Percentiles rank a stretch among this genome's conserved stretches.
Evolutionary conservation across 179 eudicot species (phyloP).

Genomic region (Dionaea muscipula): DNA sequence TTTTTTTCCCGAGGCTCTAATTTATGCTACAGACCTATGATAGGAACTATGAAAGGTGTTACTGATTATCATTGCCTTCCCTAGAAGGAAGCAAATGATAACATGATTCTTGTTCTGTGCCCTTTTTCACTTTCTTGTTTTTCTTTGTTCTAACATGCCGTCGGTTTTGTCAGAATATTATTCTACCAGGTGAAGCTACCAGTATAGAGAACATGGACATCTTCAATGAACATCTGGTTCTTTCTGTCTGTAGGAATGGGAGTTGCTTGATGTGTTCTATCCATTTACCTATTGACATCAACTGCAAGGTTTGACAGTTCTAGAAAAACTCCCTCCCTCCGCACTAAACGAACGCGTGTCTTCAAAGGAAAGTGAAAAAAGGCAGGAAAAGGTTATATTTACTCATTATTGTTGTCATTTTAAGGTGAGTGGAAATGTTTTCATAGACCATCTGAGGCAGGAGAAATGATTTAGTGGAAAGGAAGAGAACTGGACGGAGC

Average conservation of each 20-base stretch:
- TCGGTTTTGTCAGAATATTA: constrained; percentile 31
- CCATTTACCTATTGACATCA: constrained; percentile 43
- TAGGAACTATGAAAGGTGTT: not conserved
- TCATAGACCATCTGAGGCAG: too few relatives aligned
- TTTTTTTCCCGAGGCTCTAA: not conserved
- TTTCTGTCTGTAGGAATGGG: constrained; percentile 43
- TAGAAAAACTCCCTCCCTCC: too few relatives aligned
- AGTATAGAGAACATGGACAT: constrained; percentile 76
- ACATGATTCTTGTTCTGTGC: not conserved
- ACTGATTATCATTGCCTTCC: too few relatives aligned
- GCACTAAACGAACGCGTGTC: too few relatives aligned
- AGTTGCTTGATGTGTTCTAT: constrained; percentile 58
- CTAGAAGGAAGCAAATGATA: too few relatives aligned
- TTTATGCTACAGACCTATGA: not conserved
- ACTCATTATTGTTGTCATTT: too few relatives aligned
- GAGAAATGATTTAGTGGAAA: too few relatives aligned
- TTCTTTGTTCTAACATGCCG: not conserved
- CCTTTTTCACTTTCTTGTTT: not conserved
- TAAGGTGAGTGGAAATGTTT: too few relatives aligned
- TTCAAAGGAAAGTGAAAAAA: too few relatives aligned
- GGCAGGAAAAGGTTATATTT: too few relatives aligned
- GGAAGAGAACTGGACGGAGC: too few relatives aligned
- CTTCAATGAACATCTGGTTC: constrained; percentile 61
- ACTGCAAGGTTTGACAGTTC: constrained; percentile 36
- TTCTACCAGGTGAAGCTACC: constrained; percentile 52